Base-by-base conservation (phyloP, 2,329 filamentous ascomycete species). In the Colletotrichum viniferum region DNA sequence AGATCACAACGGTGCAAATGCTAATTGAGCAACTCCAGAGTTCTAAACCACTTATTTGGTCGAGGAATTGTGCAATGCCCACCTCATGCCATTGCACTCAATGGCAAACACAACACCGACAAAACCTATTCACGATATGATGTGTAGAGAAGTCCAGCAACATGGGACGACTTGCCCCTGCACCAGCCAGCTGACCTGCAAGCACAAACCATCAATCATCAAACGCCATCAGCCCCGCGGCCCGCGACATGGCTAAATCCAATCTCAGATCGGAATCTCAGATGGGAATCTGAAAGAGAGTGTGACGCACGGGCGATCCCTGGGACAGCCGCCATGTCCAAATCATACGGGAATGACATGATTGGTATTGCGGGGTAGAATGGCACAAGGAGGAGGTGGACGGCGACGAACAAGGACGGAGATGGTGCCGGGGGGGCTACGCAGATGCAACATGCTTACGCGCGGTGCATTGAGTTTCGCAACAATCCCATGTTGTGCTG, bases 221-320 rank as follows among this genome's bases (percentile, higher is more conserved):
- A 65, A 65, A 48, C 48, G 14, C 64, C 30, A 16, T 67, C 48
- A 38, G 30, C 43, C 64, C 65, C 48, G 28, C 48, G 18, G 24
- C 5, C 38, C 63, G n/a, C 21, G 43, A 55, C 48, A 26, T 52
- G 43, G 43, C 24, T 1, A 69, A 60, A 43, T 38, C 4, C 62
- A 62, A 36, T 30, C 60, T 7, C 13, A 28, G 38, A 75, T 68
- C 26, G 69, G 10, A 67, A 75, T 75, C 62, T 73, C 32, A 38
- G 14, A 68, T 75, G 69, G 73, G 62, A 73, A 73, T 73, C 73
- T 63, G 18, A 52, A 21, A 52, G 43, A 52, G 43, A 52, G n/a
- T 52, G 43, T 52, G 43, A 52, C 43, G 43, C 43, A 52, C n/a
- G 43, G 43, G 43, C 18, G 30, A 68, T 55, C 24, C 56, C 61